Evolutionary conservation across 2,329 filamentous ascomycete genomes (phyloP), one percentile per base, ranked within the genome.

Genomic region (Epichloe gansuensis): DNA sequence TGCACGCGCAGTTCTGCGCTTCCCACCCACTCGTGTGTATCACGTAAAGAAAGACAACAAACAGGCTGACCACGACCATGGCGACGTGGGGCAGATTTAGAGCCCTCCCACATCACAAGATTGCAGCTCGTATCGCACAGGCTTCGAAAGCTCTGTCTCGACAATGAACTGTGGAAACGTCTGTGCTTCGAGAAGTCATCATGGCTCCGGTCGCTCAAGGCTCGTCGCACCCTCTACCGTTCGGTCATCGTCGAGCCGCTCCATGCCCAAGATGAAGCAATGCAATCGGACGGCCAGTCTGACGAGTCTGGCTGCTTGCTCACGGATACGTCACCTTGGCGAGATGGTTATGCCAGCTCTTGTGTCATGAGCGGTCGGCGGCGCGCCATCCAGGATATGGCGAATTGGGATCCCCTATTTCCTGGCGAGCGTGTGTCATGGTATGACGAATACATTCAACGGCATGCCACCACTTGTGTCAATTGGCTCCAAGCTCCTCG

Each of bases 381-480:
- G 41, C 61, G 59, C 31, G 58, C 58, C 34, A 51, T 62, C 1
- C 76, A 81, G 48, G 77, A 87, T 53, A 72, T 86, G 61, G 82
- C 83, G 4, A 88, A 88, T 58, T 95, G 89, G 89, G 88, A 95
- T 59, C 87, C 87, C 0, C 80, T 80, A 0, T 89, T 85, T 56
- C 78, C 82, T 0, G 71, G 68, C 4, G 89, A 96, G 67, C 73
- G 73, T 41, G 74, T 90, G 21, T 81, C 86, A 47, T 96, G 89
- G 85, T 95, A 95, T 65, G 78, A 86, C 51, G 90, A 96, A 66
- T 95, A 89, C 62, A 84, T 94, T 56, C 87, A 90, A 50, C 78
- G 90, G 36, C 77, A 90, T 66, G 89, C 81, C 1, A 82, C 84
- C 0, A 74, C 89, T n/a, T 76, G 75, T 13, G 72, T 89, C 50